Conservation (phyloP, 2,329 filamentous ascomycete species). For the Botrytis paeoniae region DNA sequence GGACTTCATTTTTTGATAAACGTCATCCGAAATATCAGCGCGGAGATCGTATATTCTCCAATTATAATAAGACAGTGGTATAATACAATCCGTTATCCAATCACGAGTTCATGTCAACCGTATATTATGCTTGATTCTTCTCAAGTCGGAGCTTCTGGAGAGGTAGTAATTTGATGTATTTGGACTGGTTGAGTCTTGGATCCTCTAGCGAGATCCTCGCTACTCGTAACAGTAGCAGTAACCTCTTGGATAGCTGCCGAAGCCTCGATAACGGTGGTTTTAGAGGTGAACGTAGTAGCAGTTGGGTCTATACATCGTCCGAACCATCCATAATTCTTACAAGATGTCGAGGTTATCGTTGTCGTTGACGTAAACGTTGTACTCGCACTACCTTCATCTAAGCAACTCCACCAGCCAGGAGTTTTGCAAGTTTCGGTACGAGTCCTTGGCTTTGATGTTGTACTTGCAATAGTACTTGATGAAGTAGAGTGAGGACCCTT, state of each 20-base stretch:
- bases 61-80: background rate
- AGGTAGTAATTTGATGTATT: conserved; percentile 14
- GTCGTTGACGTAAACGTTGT: conserved; percentile 35
- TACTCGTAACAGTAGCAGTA: conserved; percentile 5
- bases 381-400: conserved; percentile 43
- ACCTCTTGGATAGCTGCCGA: background rate
- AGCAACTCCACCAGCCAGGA: conserved; percentile 67
- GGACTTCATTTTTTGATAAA: background rate
- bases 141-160: background rate
- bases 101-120: background rate
- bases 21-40: background rate
- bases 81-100: background rate
- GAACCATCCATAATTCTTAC: conserved; percentile 26
- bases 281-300: conserved; percentile 2
- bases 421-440: conserved; percentile 82
- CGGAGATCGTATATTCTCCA: background rate
- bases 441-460: conserved; percentile 55
- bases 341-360: conserved; percentile 16
- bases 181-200: background rate
- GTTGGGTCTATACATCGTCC: conserved; percentile 11
- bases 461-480: conserved; percentile 57
- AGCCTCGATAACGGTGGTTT: conserved; percentile 18
- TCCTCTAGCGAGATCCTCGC: background rate
- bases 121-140: background rate
- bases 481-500: conserved; percentile 79